Evolutionary conservation across 345 rosid species (phyloP).

Genomic region (Corchorus capsularis): DNA sequence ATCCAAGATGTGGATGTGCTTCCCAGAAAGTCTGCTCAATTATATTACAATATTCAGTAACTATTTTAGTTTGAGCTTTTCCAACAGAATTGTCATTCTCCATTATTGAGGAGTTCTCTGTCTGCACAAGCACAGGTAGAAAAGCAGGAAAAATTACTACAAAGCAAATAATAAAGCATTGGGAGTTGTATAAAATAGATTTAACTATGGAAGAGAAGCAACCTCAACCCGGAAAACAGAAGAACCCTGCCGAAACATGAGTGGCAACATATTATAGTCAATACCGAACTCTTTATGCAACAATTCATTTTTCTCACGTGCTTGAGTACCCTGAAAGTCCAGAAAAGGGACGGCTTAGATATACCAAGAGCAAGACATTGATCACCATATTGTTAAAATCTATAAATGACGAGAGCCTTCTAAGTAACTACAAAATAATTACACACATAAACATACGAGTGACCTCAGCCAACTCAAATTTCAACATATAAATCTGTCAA

Average conservation of each 20-base stretch:
- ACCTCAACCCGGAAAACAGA: slow-evolving; percentile 55
- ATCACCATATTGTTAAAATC: neutral
- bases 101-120: neutral
- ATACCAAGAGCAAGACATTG: neutral
- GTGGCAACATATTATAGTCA: slow-evolving; percentile 58
- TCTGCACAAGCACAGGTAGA: neutral
- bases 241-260: slow-evolving; percentile 78
- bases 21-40: slow-evolving; percentile 22
- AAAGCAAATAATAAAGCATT: neutral
- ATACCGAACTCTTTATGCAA: slow-evolving; percentile 64
- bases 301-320: slow-evolving; percentile 71
- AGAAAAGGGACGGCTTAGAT: neutral
- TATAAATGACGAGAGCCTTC: neutral
- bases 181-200: neutral
- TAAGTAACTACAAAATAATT: neutral
- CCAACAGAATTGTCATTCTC: neutral
- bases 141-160: neutral
- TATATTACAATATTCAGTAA: slow-evolving; percentile 8
- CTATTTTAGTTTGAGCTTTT: slow-evolving; percentile 1
- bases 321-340: slow-evolving; percentile 72
- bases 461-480: neutral
- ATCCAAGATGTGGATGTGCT: slow-evolving; percentile 12
- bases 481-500: neutral
- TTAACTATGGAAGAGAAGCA: slow-evolving; percentile 2
- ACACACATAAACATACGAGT: neutral